Base-by-base conservation (phyloP, 2,329 filamentous ascomycete genomes). In the Aspergillus unguis region DNA sequence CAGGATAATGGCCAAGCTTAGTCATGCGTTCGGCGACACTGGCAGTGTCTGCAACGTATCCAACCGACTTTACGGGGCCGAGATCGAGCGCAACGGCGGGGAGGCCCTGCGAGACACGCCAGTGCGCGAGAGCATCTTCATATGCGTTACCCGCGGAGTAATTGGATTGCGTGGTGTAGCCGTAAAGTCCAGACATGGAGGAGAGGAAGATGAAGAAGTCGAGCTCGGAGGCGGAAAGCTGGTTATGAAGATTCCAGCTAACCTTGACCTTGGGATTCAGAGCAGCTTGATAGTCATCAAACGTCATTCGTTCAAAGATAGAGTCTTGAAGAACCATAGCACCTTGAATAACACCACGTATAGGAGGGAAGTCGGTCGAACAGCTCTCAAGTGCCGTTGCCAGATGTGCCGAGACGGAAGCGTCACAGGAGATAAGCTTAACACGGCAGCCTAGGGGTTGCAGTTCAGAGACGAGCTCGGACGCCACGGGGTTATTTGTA, bases 131-230 rank as follows among this genome's bases (percentile, higher is more conserved):
- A 0, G 68, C 64, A 41, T 74, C 71, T 52, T 74, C 67, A 58
- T 68, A 76, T 1, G 69, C 65, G 40, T 69, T 68, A 17, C 63
- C 73, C 5, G 72, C 71, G 2, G 68, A 64, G 54, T 77, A 77
- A 53, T 76, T 78, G 8, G 76, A 68, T 49, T 81, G 68, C 3
- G 74, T 71, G 5, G 70, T 58, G 46, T 76, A 77, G 3, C 78
- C 78, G 5, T 76, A 62, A 10, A 80, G 61, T 1, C 72, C 71
- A 31, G 72, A 69, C 1, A 70, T 59, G 1, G 75, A 77, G 0
- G 72, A 75, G 1, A 76, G 60, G 56, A 73, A 66, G 44, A 75
- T 57, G 52, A 76, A 77, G 60, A 77, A 77, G 45, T 74, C 71
- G 9, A 42, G 40, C 11, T 42, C 26, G 2, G 40, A 8, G n/a